phyloP scores from a whole-genome alignment of 768 basidiomycete genomes.

The Hydnum rufescens region DNA sequence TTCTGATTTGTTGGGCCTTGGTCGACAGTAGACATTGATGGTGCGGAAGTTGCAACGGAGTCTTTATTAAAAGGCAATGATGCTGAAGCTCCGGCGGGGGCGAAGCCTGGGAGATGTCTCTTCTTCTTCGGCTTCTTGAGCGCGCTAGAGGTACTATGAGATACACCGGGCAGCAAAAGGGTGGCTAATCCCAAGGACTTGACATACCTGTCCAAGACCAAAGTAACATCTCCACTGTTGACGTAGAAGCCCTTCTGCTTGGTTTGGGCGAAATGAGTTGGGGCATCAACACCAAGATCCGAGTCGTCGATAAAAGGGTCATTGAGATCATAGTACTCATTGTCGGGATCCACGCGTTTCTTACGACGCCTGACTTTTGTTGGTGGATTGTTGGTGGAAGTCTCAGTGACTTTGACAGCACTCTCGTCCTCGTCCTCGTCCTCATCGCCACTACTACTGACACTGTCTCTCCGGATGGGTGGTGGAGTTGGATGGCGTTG shows the following conservation, averaged over 20 bases:
- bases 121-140: background rate
- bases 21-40: background rate
- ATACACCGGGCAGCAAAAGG: too few relatives aligned
- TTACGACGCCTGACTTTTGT: constrained; percentile 14
- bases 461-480: constrained; percentile 25
- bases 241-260: constrained; percentile 91
- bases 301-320: constrained; percentile 99
- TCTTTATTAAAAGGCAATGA: too few relatives aligned
- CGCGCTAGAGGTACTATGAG: too few relatives aligned
- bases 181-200: too few relatives aligned
- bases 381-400: constrained; percentile 15
- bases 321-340: constrained; percentile 73
- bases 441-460: constrained; percentile 37
- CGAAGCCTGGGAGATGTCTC: background rate
- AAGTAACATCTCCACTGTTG: constrained; percentile 66
- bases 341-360: constrained; percentile 16
- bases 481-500: constrained; percentile 42
- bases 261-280: constrained; percentile 78
- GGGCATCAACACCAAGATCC: constrained; percentile 74
- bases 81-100: background rate
- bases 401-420: constrained; percentile 5
- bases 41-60: too few relatives aligned
- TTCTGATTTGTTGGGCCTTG: background rate
- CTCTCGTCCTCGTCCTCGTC: constrained; percentile 21
- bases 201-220: constrained; percentile 59